A percentile compares a stretch with the other conserved stretches of the same genome.
phyloP scores from a whole-genome alignment of 345 rosid genomes.

The Brassica incana region DNA sequence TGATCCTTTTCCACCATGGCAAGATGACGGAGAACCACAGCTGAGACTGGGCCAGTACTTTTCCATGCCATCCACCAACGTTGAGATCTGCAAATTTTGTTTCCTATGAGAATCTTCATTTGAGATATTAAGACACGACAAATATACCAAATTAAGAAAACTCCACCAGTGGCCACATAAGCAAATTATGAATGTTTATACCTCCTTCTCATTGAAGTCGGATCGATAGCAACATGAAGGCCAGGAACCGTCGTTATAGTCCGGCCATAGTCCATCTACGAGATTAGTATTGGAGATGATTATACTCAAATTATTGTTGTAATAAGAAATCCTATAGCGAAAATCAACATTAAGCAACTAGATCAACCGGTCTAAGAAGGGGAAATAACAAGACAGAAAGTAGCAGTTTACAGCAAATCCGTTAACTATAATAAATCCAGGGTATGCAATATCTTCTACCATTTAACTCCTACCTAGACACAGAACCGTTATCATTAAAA shows the following conservation, averaged over 20 bases:
- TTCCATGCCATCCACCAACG: slow-evolving; percentile 54
- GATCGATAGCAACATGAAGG: neutral
- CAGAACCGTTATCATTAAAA: neutral
- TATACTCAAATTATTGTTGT: neutral
- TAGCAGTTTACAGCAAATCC: neutral
- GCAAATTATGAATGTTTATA: neutral
- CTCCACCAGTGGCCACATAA: neutral
- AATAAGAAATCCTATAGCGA: neutral
- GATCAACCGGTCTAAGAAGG: too few species aligned
- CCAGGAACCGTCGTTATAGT: neutral
- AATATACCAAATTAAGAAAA: neutral
- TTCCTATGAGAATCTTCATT: slow-evolving; percentile 8
- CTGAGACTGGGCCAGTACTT: slow-evolving; percentile 82
- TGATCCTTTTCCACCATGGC: slow-evolving; percentile 62
- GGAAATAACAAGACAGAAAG: neutral
- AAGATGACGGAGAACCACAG: slow-evolving; percentile 61
- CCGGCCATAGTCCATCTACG: neutral
- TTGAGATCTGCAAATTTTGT: slow-evolving; percentile 51
- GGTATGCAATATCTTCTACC: too few species aligned
- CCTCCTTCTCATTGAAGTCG: neutral
- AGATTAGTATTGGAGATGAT: neutral
- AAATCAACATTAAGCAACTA: neutral
- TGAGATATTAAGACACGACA: slow-evolving; percentile 6
- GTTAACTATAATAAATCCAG: neutral
- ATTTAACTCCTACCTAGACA: too few species aligned